Evolutionary conservation across 2,329 filamentous ascomycete genomes (phyloP), one percentile per base, ranked within the genome.

Genomic region (Pleomassaria siparia): DNA sequence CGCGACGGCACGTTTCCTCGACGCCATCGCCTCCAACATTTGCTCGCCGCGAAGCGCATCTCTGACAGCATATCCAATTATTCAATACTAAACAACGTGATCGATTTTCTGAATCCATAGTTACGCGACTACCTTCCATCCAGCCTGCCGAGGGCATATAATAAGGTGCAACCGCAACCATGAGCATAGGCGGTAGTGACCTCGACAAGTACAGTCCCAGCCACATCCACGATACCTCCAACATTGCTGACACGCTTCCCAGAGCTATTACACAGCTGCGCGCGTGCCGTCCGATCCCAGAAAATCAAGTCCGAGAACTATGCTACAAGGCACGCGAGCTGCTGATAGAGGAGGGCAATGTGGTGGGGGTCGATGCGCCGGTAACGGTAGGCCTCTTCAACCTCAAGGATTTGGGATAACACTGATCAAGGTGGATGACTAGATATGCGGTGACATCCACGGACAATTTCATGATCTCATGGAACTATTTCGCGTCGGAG

Each of bases 241-340:
- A 24, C 13, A 10, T 9, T 7, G 32, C 55, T 61, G 49, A 64
- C 49, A 45, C 43, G 51, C 18, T 25, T 36, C 41, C 12, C 50
- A 96, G 92, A 75, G 91, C 91, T 50, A 99, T 99, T 68, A 88
- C 89, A 71, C 91, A 96, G 74, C 80, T 99, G 67, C 90, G 94
- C 77, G 88, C 91, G 69, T 99, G 94, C 75, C 89, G 91, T 53
- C 91, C 92, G 46, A 99, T 99, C 60, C 92, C 94, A 53, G 94
- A 99, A 77, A 80, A 86, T 32, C 89, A 97, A 76, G 95, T 99
- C 52, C 88, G 92, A 68, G 92, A 99, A 75, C 81, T 99, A 61
- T 97, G 94, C 75, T 92, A 96, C 79, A 96, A 96, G 70, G 94
- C 94, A 43, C 84, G 94, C 55, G 94, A 99, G 76, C 82, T 99